Percentiles rank a stretch among this genome's conserved stretches.
phyloP scores from a whole-genome alignment of 306 rosid genomes.

The Vicia sativa region DNA sequence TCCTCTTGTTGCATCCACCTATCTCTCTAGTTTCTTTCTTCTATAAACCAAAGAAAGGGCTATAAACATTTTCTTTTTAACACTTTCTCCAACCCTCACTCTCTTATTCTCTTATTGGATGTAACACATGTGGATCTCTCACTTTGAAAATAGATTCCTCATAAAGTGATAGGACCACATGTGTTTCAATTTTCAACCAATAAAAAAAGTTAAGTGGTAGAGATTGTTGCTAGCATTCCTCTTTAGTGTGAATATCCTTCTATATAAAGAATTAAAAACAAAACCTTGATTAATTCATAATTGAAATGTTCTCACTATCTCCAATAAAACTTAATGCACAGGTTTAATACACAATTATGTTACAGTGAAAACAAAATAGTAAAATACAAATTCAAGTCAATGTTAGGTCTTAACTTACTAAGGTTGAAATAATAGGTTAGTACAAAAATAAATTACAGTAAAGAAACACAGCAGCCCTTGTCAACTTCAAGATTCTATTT shows the following conservation, averaged over 20 bases:
- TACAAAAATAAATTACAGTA: constrained; percentile 22
- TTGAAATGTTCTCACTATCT: too few relatives aligned
- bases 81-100: too few relatives aligned
- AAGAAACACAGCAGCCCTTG: constrained; percentile 2
- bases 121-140: too few relatives aligned
- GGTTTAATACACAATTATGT: constrained; percentile 2
- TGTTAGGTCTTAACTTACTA: not conserved
- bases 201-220: too few relatives aligned
- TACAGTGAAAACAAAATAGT: constrained; percentile 18
- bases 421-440: constrained; percentile 12
- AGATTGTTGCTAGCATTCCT: too few relatives aligned
- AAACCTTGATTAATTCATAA: not conserved
- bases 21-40: not conserved
- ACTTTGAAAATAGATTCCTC: too few relatives aligned
- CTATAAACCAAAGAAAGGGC: not conserved
- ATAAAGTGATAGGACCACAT: too few relatives aligned
- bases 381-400: constrained; percentile 17
- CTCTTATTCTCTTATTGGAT: too few relatives aligned
- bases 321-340: not conserved
- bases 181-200: too few relatives aligned
- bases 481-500: constrained; percentile 31
- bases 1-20: not conserved
- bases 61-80: too few relatives aligned
- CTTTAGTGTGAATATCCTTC: not conserved
- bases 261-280: not conserved